Base-by-base conservation (phyloP, 202 grass and related monocot genomes). In the Dendrocalamus latiflorus region DNA sequence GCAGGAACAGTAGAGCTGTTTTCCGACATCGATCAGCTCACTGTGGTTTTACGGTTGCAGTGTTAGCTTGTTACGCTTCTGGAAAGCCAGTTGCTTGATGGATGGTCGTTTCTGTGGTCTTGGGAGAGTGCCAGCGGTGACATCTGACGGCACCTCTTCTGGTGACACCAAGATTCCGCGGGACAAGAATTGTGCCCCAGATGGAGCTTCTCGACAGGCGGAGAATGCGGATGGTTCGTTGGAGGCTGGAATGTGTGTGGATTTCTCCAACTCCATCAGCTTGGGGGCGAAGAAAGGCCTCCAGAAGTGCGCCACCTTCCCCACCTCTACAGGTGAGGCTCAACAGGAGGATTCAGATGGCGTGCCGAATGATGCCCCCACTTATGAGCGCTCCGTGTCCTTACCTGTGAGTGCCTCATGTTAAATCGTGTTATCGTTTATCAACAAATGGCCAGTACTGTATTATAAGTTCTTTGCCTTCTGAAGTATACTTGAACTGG, bases 361-460 rank as follows among this genome's bases (percentile, higher is more conserved):
- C 1, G 24, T 9, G 5, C 38, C 13, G 1, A 37, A 22, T 38
- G 72, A 39, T 70, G 72, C 74, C 0, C 83, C 83, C 68, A 30
- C 59, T 45, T 94, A 86, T 64, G 81, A 75, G 76, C 87, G 92
- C 8, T 91, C 89, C 0, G 8, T 86, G 15, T 94, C 89, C 22
- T 74, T 94, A 1, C 92, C 92, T 65, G 92, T 94, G 75, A 90
- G 92, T 91, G 67, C 58, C 77, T 79, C 6, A 3, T 77, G 24
- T 22, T 50, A 4, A 65, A 24, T 14, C 3, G 5, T 65, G 42
- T 22, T 45, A 56, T 33, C 20, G 1, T 59, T 57, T 53, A 3
- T 42, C 15, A 28, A 9, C 20, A n/a, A 43, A 30, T 6, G n/a
- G 2, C 18, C 37, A 26, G 8, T 34, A 6, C 14, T 62, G 10